Evolutionary conservation across 768 basidiomycete genomes (phyloP).

Genomic region (Xerocomellus dryophilus): DNA sequence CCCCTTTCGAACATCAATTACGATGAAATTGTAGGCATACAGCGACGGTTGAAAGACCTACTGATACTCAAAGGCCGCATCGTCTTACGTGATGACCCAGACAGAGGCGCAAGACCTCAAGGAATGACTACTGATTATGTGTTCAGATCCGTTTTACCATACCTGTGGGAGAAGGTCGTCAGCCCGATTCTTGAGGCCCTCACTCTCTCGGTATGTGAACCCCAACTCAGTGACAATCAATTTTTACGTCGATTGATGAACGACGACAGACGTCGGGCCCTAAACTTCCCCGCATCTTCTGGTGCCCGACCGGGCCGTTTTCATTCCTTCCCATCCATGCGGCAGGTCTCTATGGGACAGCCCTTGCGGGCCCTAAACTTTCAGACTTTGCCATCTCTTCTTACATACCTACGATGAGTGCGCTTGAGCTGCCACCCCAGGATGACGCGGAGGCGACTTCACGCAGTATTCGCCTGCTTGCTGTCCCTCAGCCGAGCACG

Average conservation of each 20-base stretch:
- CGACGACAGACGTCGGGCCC: background rate
- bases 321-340: too few relatives aligned
- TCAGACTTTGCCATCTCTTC: too few relatives aligned
- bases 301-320: too few relatives aligned
- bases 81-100: background rate
- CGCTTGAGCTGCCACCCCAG: background rate
- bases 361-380: too few relatives aligned
- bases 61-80: background rate
- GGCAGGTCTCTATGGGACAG: too few relatives aligned
- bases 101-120: background rate
- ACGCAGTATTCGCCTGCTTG: slow-evolving; percentile 1
- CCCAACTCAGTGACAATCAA: too few relatives aligned
- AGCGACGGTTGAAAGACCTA: background rate
- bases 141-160: background rate
- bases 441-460: background rate
- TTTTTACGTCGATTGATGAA: background rate
- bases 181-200: background rate
- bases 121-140: background rate
- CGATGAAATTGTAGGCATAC: too few relatives aligned
- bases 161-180: background rate
- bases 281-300: too few relatives aligned
- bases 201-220: background rate
- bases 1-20: too few relatives aligned
- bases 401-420: too few relatives aligned
- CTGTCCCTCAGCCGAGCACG: background rate